These are phyloP conservation scores for Quercus agrifolia DNA, from an alignment of 306 rosid genomes.

Conservation along the genomic window DNA sequence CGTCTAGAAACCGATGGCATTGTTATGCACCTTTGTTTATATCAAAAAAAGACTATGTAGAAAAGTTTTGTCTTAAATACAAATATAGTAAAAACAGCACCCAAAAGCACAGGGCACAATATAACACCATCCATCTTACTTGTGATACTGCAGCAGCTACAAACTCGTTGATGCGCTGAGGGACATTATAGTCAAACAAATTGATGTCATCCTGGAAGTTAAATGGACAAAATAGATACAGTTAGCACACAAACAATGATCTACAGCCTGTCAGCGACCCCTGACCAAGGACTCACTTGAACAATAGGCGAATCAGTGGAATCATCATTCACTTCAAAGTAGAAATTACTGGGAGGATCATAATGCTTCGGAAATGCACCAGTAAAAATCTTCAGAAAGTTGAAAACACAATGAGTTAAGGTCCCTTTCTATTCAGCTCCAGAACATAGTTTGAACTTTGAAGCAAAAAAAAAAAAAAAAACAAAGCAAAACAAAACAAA, in stretches of 20 bases:
- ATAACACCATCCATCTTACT: slow-evolving; percentile 23
- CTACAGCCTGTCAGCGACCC: too few species aligned
- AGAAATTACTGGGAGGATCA: slow-evolving; percentile 49
- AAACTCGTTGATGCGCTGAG: slow-evolving; percentile 46
- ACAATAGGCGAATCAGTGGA: slow-evolving; percentile 32
- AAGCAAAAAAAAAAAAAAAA: background rate
- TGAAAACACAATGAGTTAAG: background rate
- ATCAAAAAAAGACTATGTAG: background rate
- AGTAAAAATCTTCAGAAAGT: slow-evolving; percentile 41
- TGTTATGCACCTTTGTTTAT: too few species aligned
- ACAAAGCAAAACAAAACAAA: too few species aligned
- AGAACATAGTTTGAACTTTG: background rate
- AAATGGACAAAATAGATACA: slow-evolving; percentile 1
- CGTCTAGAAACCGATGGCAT: background rate
- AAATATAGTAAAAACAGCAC: background rate
- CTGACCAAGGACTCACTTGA: slow-evolving; percentile 26
- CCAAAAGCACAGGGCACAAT: background rate
- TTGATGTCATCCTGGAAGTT: slow-evolving; percentile 38
- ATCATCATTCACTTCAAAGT: slow-evolving; percentile 53
- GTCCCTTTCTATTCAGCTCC: background rate
- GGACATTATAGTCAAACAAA: slow-evolving; percentile 55
- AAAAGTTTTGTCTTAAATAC: background rate
- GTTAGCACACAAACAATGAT: too few species aligned
- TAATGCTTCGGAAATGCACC: slow-evolving; percentile 55
- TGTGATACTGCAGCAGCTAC: slow-evolving; percentile 55